Base-by-base conservation (phyloP, 75 land plant genomes). In the Pinus albicaulis region DNA sequence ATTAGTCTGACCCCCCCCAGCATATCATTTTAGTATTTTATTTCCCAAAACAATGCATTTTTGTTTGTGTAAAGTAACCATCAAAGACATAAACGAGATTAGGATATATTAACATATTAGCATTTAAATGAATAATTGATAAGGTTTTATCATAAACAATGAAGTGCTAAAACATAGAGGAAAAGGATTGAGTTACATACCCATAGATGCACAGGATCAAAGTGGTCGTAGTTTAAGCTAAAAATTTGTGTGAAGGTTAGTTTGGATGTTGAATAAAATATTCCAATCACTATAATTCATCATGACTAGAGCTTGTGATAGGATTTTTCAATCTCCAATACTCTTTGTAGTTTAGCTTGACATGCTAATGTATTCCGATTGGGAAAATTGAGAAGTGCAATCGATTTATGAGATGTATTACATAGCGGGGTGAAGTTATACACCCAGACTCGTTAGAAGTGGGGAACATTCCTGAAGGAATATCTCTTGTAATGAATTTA, bases 311-410 rank as follows among this genome's bases (percentile, higher is more conserved):
- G 60, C 88, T 88, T 13, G 89, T 88, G 61, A 86, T 58, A 63
- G 91, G 48, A 89, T 71, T 78, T n/a, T 89, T 89, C 22, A 70
- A 86, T 57, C 91, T 77, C 93, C 91, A 88, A 73, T 91, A 91
- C 28, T 83, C 82, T 77, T 91, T 79, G 81, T 91, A 91, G 84
- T 91, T 91, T 62, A 79, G 52, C 75, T 88, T 91, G 11, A 91
- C 86, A 73, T 88, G 93, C 90, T 88, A 28, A 68, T 91, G 93
- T 12, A 91, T 79, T n/a, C 89, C 38, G 12, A 88, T 73, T 6
- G 91, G 93, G 80, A 88, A 91, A 91, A 88, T 91, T 91, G 89
- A 11, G 57, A 73, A 17, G 91, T 88, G 81, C 93, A 91, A n/a
- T n/a, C n/a, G n/a, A n/a, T n/a, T 72, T 91, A 85, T 3, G 62